phyloP scores from a whole-genome alignment of 176 grass and related monocot species.

The Zoysia japonica region DNA sequence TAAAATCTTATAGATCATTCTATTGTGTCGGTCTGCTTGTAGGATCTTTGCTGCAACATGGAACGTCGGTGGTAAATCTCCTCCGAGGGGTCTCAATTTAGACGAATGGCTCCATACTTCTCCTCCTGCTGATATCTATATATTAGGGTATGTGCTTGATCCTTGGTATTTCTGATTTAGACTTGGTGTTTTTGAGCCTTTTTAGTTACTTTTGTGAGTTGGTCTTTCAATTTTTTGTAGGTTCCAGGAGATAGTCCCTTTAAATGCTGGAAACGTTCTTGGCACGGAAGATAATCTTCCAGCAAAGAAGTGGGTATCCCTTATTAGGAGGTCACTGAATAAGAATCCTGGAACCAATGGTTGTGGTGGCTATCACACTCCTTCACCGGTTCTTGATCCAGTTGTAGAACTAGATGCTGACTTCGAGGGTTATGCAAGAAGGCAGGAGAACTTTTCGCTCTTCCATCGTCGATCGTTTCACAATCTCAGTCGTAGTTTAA shows the following conservation, averaged over 20 bases:
- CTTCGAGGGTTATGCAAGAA: conserved; percentile 68
- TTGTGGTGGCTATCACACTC: conserved; percentile 51
- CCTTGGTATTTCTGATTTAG: conserved; percentile 14
- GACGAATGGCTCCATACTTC: conserved; percentile 90
- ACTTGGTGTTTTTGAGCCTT: neutral
- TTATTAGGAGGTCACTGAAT: conserved; percentile 71
- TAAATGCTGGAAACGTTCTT: conserved; percentile 90
- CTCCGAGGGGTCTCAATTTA: conserved; percentile 69
- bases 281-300: conserved; percentile 80
- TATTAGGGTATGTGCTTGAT: conserved; percentile 56
- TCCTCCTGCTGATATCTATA: conserved; percentile 81
- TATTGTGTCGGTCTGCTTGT: conserved; percentile 30
- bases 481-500: conserved; percentile 74
- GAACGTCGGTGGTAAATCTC: conserved; percentile 91
- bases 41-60: conserved; percentile 85
- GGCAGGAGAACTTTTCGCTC: conserved; percentile 63
- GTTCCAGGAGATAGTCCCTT: conserved; percentile 91
- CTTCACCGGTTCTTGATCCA: conserved; percentile 65
- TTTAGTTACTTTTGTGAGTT: conserved; percentile 34
- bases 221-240: conserved; percentile 33
- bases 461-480: conserved; percentile 73
- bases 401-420: conserved; percentile 75
- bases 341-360: conserved; percentile 56
- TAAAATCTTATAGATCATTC: conserved; percentile 19
- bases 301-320: conserved; percentile 82